phyloP scores from a whole-genome alignment of 345 rosid genomes.

The Aethionema arabicum region DNA sequence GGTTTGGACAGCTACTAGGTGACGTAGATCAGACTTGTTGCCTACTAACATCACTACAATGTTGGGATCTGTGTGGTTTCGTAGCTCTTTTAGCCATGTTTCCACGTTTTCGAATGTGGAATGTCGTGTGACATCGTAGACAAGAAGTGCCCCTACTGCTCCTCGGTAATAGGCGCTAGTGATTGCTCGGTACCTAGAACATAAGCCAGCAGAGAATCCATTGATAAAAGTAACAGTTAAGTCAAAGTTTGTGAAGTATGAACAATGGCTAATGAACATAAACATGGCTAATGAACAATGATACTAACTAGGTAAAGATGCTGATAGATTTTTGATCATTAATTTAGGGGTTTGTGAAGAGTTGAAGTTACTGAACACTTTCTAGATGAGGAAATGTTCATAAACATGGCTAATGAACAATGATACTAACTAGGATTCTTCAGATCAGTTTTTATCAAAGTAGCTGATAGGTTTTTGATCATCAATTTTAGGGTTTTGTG shows the following conservation, averaged over 20 bases:
- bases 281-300: no score
- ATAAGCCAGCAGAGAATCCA: neutral
- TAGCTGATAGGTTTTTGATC: no score
- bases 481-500: neutral
- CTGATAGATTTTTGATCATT: no score
- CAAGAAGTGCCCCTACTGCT: slow-evolving; percentile 59
- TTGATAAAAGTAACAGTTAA: neutral
- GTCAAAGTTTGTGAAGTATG: no score
- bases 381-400: no score
- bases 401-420: no score
- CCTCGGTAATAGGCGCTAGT: slow-evolving; percentile 59
- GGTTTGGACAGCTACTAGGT: slow-evolving; percentile 50
- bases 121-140: slow-evolving; percentile 54
- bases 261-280: neutral
- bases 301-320: no score
- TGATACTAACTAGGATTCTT: no score
- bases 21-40: slow-evolving; percentile 56
- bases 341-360: no score
- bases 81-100: slow-evolving; percentile 53
- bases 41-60: slow-evolving; percentile 59
- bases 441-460: no score
- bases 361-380: no score
- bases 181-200: slow-evolving; percentile 50
- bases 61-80: slow-evolving; percentile 57
- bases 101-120: slow-evolving; percentile 50